Evolutionary conservation across 768 basidiomycete species (phyloP), one percentile per base, ranked within the genome.

Genomic region (Suillus lakei): DNA sequence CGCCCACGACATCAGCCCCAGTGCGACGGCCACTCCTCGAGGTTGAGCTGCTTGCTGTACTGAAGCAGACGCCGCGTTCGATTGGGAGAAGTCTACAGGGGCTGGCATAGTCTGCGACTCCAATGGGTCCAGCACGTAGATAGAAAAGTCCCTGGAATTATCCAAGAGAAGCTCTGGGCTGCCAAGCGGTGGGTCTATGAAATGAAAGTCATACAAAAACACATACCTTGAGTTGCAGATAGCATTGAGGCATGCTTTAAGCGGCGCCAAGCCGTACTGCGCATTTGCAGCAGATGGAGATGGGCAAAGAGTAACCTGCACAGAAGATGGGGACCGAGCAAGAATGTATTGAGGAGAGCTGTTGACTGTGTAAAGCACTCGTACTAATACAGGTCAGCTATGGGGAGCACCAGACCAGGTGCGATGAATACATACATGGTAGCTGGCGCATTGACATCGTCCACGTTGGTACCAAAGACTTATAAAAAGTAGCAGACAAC

Each of bases 41-140:
- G 80, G 75, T 53, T 62, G 79, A 75, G 18, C 66, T 63, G 28
- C 26, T 28, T 28, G 58, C 10, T 26, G 18, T 6, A 18, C 28
- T 41, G 58, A 41, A 23, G 62, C 60, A 12, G 77, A 69, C 12
- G 75, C 67, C 34, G 59, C 21, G n/a, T 51, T 62, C 44, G 66
- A 51, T 3, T 72, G 68, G 15, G 71, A 21, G 4, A 80, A 81
- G 28, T 81, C 77, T 18, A 84, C 78, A 39, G 78, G 79, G 10
- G 83, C 81, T 32, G 86, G 84, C 7, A 82, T 81, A 28, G 87
- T 84, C 62, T 85, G 83, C n/a, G 89, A 82, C 73, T 94, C 92
- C 16, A 92, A 82, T 28, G 92, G 92, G 73, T 94, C 92, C 30
- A 93, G 85, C 7, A 90, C 86, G 70, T 93, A 93, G 38, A 94